phyloP scores from a whole-genome alignment of 2,329 filamentous ascomycete species.

The Fusarium sp. region DNA sequence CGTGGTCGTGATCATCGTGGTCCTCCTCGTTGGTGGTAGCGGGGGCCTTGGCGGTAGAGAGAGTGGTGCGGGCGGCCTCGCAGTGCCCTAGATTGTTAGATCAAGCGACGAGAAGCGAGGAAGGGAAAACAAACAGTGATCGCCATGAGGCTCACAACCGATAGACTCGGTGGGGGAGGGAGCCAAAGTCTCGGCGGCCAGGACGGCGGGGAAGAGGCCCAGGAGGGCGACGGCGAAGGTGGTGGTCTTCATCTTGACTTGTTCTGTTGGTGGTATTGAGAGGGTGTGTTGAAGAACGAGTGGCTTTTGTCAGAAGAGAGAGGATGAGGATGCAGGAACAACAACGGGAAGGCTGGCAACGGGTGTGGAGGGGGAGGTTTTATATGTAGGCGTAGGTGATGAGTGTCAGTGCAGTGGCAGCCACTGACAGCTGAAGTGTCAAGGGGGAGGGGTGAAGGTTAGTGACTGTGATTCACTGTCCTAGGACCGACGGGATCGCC shows the following conservation, averaged over 20 bases:
- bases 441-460: background rate
- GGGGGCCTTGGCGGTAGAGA: background rate
- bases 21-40: conserved; percentile 13
- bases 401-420: background rate
- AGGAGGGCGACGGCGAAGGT: conserved; percentile 36
- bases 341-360: background rate
- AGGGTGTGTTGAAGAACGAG: conserved; percentile 11
- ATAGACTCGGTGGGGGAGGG: conserved; percentile 37
- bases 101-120: background rate
- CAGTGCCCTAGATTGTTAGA: conserved; percentile 17
- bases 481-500: background rate
- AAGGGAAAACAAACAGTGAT: conserved; percentile 10
- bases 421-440: background rate
- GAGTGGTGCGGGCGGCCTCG: conserved; percentile 20
- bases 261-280: background rate
- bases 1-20: conserved; percentile 16
- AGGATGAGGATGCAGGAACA: conserved; percentile 24
- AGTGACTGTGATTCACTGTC: conserved; percentile 1
- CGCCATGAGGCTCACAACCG: conserved; percentile 29
- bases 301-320: background rate
- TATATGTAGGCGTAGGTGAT: conserved; percentile 8
- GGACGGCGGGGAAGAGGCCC: conserved; percentile 33
- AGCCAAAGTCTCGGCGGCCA: conserved; percentile 32
- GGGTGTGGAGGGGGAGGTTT: background rate
- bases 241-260: conserved; percentile 39